Base-by-base conservation (phyloP, 257 asterid species). In the Linderniella brevidens region DNA sequence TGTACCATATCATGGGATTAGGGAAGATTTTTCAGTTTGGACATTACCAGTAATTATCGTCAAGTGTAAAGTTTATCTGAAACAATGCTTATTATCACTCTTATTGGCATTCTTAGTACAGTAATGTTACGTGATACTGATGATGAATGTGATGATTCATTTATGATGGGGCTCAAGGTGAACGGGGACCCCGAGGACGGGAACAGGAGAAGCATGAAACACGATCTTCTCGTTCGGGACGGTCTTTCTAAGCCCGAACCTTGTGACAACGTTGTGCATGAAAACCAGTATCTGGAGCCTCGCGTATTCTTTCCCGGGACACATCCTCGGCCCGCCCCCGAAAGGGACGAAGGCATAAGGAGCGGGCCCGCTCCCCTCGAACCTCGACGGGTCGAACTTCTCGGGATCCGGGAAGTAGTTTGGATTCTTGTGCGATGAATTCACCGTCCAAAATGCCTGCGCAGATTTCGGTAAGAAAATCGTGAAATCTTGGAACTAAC, bases 321-420 rank as follows among this genome's bases (percentile, higher is more conserved):
- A 77, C 79, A 78, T 70, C 3, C 90, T 64, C 18, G 90, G 78
- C 1, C 90, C 93, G 55, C 93, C 93, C 0, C 93, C 93, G 5
- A 77, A 81, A 2, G 93, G 72, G 5, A 81, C 76, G 12, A 54
- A 81, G 0, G 90, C 61, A 51, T 32, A 81, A 14, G 93, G 80
- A 17, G 58, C 46, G 0, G 88, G 79, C 38, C 85, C 88, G 10
- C 64, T 52, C 48, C n/a, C n/a, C 48, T 81, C 86, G 37, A 68
- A 81, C 63, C 93, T 70, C 0, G 80, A 70, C 0, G 93, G 78
- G 64, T 81, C 72, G 37, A 81, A 78, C 4, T 46, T 60, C 19
- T 13, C 4, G 50, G 35, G 4, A 47, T 66, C 66, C 5, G 43
- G 48, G 37, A 68, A 70, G 11, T 52, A 47, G 13, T 59, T 59